Conservation (phyloP, 2,329 filamentous ascomycete species). For the Grosmannia serpens region DNA sequence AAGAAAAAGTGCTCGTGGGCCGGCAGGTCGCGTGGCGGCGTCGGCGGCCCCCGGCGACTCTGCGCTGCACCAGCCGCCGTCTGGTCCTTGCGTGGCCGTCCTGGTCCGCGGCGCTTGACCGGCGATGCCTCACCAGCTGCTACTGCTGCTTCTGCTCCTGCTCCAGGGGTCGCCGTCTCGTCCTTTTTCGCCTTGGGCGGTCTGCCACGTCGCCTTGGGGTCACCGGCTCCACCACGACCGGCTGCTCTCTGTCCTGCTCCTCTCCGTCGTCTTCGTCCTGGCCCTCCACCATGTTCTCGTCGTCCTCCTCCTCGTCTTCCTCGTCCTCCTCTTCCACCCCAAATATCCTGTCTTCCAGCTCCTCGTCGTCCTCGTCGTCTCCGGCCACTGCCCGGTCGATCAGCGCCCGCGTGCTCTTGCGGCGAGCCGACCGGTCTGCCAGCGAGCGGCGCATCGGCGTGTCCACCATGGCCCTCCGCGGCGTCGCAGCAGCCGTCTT, state of each 20-base stretch:
- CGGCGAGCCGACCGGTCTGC: slow-evolving; percentile 76
- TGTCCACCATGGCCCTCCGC: slow-evolving; percentile 21
- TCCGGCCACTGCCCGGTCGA: slow-evolving; percentile 57
- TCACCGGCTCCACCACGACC: slow-evolving; percentile 20
- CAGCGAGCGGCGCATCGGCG: slow-evolving; percentile 53
- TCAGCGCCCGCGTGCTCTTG: slow-evolving; percentile 69
- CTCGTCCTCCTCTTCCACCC: slow-evolving; percentile 37
- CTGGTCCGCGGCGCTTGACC: slow-evolving; percentile 8
- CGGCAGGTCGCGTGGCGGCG: slow-evolving; percentile 66
- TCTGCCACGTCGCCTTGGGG: slow-evolving; percentile 26
- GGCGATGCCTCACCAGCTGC: slow-evolving; percentile 27
- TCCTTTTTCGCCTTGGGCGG: slow-evolving; percentile 8
- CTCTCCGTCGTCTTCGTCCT: slow-evolving; percentile 26
- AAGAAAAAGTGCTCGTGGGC: slow-evolving; percentile 89
- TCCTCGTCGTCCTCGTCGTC: slow-evolving; percentile 55
- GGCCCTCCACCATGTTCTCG: slow-evolving; percentile 17
- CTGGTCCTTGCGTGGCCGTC: slow-evolving; percentile 10
- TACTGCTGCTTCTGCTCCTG: slow-evolving; percentile 17
- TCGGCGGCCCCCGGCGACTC: slow-evolving; percentile 37
- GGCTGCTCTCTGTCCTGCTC: slow-evolving; percentile 32
- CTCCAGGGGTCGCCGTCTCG: not conserved
- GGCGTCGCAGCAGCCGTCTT: slow-evolving; percentile 27
- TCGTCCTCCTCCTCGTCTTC: slow-evolving; percentile 18
- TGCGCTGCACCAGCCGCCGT: slow-evolving; percentile 5
- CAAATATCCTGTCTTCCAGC: slow-evolving; percentile 57